Conservation (phyloP, 129 eudicot species). For the Centaurea solstitialis region DNA sequence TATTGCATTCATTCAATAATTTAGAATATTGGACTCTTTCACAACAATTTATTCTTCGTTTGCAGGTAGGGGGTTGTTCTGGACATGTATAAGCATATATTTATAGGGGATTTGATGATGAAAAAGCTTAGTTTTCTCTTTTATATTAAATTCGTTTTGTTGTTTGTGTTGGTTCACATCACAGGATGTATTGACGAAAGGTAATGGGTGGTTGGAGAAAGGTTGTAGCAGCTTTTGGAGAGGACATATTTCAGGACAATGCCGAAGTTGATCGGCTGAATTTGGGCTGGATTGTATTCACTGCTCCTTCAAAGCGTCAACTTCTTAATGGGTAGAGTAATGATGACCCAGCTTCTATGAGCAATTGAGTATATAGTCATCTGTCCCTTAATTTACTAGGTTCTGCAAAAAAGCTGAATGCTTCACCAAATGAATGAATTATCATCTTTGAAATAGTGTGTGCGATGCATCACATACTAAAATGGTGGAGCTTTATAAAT, state of each 20-base stretch:
- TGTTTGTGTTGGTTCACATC: conserved; percentile 21
- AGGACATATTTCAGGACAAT: conserved; percentile 65
- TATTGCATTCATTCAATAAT: too few relatives aligned
- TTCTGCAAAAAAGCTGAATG: not conserved
- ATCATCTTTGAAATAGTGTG: too few relatives aligned
- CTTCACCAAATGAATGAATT: too few relatives aligned
- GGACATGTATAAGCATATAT: too few relatives aligned
- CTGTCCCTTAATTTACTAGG: not conserved
- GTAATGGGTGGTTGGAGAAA: conserved; percentile 89
- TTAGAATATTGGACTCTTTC: too few relatives aligned
- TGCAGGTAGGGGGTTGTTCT: too few relatives aligned
- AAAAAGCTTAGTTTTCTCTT: not conserved
- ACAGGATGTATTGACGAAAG: conserved; percentile 87
- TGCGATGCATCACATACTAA: too few relatives aligned
- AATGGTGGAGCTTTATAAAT: not conserved
- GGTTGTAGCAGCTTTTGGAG: conserved; percentile 98
- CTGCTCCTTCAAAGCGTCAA: conserved; percentile 79
- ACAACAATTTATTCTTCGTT: too few relatives aligned
- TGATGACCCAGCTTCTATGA: not conserved
- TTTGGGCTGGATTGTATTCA: conserved; percentile 77
- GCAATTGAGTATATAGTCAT: not conserved
- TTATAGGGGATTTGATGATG: too few relatives aligned
- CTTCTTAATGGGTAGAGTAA: conserved; percentile 78
- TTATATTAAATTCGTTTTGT: not conserved
- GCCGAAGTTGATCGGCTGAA: conserved; percentile 94